phyloP scores from a whole-genome alignment of 805 yeast species.

The Ogataea nitratoaversa region DNA sequence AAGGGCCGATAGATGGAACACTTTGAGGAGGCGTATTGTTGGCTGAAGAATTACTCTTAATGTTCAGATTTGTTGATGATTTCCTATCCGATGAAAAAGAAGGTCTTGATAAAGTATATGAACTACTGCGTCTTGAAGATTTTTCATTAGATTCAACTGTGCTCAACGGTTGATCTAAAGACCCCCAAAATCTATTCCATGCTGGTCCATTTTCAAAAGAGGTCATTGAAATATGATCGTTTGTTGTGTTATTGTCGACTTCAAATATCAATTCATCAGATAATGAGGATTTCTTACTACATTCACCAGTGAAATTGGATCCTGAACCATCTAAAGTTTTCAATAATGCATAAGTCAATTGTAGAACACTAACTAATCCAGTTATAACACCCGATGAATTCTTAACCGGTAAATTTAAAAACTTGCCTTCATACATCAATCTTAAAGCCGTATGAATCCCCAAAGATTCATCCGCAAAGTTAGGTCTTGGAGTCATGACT shows the following conservation, averaged over 20 bases:
- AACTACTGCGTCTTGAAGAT: constrained; percentile 19
- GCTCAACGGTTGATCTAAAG: constrained; percentile 27
- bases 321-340: constrained; percentile 33
- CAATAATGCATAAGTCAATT: constrained; percentile 38
- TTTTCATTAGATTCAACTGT: constrained; percentile 22
- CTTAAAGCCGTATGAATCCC: constrained; percentile 41
- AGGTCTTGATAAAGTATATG: constrained; percentile 6
- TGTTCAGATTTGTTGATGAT: constrained; percentile 3
- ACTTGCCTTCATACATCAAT: constrained; percentile 45
- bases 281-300: constrained; percentile 20
- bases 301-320: constrained; percentile 14
- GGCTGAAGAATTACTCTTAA: constrained; percentile 14
- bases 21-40: constrained; percentile 15
- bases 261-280: constrained; percentile 33
- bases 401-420: constrained; percentile 39
- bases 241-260: constrained; percentile 6
- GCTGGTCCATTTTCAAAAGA: constrained; percentile 27
- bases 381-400: constrained; percentile 28
- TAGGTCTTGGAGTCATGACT: constrained; percentile 43
- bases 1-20: constrained; percentile 20
- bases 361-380: constrained; percentile 42
- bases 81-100: constrained; percentile 6
- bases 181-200: constrained; percentile 32
- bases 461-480: constrained; percentile 36
- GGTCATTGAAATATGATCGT: constrained; percentile 8